Evolutionary conservation across 768 basidiomycete genomes (phyloP).

Genomic region (Tubosaeta sp.): DNA sequence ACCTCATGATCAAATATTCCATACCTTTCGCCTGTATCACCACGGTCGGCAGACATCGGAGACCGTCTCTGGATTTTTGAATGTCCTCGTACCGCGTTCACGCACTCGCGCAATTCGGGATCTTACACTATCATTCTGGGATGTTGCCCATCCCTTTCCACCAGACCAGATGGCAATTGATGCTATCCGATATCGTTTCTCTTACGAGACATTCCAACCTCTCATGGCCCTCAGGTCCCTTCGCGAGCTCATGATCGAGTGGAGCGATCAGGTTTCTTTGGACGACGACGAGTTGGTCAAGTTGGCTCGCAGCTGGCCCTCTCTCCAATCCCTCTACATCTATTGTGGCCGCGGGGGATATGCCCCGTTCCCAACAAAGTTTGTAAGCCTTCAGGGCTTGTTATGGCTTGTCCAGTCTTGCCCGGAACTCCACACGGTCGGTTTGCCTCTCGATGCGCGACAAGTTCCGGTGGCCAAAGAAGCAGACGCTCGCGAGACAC

Average conservation of each 20-base stretch:
- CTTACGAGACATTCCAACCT: constrained; percentile 4
- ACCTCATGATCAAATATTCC: constrained; percentile 6
- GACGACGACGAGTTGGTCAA: constrained; percentile 2
- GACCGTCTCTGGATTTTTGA: background rate
- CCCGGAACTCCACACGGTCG: background rate
- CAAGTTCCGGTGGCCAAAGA: constrained; percentile 5
- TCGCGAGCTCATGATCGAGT: constrained; percentile 2
- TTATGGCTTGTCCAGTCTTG: constrained; percentile 2
- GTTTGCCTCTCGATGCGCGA: constrained; percentile 10
- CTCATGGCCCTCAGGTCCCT: constrained; percentile 3
- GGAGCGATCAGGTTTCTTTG: constrained; percentile 12
- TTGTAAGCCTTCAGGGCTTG: constrained; percentile 6
- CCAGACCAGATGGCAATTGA: constrained; percentile 1
- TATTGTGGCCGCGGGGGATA: constrained; percentile 5
- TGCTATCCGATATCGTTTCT: constrained; percentile 1
- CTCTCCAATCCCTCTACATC: constrained; percentile 1
- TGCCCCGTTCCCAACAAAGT: constrained; percentile 5
- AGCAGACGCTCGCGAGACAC: background rate
- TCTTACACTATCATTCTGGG: background rate
- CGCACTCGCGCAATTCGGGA: background rate
- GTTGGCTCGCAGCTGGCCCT: constrained; percentile 9
- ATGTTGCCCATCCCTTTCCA: background rate
- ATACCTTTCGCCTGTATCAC: constrained; percentile 1
- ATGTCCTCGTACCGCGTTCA: constrained; percentile 1
- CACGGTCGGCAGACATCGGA: background rate